A percentile compares a stretch with the other conserved stretches of the same genome.
These are phyloP conservation scores for Uncinocarpus reesii DNA, from an alignment of 2,329 filamentous ascomycete species.

Conservation along the genomic window DNA sequence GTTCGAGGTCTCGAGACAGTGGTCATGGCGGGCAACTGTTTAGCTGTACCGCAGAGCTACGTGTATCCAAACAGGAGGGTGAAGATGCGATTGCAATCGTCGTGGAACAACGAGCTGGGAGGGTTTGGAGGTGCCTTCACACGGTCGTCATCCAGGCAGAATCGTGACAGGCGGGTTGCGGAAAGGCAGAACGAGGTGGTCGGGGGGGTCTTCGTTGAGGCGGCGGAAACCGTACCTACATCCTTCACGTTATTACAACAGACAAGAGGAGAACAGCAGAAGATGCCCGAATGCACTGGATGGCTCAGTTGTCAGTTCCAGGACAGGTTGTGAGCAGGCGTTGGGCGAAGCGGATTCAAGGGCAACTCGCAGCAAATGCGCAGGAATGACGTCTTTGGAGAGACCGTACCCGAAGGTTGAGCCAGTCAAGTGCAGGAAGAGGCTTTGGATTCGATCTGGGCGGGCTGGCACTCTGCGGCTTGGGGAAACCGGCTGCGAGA, in stretches of 20 bases:
- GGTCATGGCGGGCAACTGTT: constrained; percentile 17
- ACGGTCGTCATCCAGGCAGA: background rate
- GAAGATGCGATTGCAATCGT: no score
- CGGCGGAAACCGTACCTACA: no score
- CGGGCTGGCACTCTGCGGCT: no score
- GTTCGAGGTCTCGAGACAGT: constrained; percentile 33
- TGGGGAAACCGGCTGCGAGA: no score
- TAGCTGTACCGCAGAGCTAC: background rate
- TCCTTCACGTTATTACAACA: no score
- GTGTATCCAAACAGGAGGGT: no score
- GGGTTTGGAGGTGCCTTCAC: no score
- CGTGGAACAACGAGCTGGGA: no score
- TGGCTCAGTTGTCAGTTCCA: no score
- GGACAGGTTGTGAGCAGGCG: background rate
- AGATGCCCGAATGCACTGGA: no score
- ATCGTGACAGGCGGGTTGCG: background rate
- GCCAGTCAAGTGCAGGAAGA: no score
- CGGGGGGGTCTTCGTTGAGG: background rate
- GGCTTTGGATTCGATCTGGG: background rate
- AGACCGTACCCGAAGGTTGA: background rate
- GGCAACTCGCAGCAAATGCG: background rate
- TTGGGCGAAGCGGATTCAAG: background rate
- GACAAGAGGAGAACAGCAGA: no score
- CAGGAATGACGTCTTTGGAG: constrained; percentile 8
- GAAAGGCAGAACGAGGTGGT: background rate